These are phyloP conservation scores for Tetradesmus lagerheimii DNA, from an alignment of 139 green algal genomes.

Conservation along the genomic window DNA sequence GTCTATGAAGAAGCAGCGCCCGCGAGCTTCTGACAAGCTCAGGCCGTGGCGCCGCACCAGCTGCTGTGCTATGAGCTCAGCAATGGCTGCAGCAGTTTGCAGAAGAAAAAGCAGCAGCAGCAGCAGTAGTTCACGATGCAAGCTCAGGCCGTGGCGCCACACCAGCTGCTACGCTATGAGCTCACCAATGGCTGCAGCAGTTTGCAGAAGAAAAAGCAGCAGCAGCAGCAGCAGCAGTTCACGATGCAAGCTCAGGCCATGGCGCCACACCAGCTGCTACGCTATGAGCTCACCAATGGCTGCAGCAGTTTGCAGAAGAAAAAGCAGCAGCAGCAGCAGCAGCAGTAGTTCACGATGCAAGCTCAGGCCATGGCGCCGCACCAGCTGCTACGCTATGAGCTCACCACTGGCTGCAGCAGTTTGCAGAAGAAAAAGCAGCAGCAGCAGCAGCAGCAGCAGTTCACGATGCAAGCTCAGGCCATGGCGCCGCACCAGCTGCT, in stretches of 20 bases:
- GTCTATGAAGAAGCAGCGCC: conserved; percentile 65
- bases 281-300: conserved; percentile 32
- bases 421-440: too few species aligned
- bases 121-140: too few species aligned
- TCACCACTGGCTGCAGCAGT: neutral
- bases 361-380: neutral
- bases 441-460: neutral
- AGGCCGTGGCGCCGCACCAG: neutral
- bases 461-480: neutral
- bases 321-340: neutral
- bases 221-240: too few species aligned
- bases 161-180: neutral
- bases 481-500: neutral
- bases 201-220: too few species aligned
- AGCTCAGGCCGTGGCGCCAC: too few species aligned
- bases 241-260: too few species aligned
- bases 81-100: neutral
- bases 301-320: neutral
- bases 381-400: neutral
- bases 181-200: too few species aligned
- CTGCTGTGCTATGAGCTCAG: conserved; percentile 20
- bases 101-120: conserved; percentile 51
- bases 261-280: neutral
- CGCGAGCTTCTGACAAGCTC: neutral
- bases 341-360: too few species aligned